phyloP scores from a whole-genome alignment of 208 protist species.

The Leishmania tarentolae region DNA sequence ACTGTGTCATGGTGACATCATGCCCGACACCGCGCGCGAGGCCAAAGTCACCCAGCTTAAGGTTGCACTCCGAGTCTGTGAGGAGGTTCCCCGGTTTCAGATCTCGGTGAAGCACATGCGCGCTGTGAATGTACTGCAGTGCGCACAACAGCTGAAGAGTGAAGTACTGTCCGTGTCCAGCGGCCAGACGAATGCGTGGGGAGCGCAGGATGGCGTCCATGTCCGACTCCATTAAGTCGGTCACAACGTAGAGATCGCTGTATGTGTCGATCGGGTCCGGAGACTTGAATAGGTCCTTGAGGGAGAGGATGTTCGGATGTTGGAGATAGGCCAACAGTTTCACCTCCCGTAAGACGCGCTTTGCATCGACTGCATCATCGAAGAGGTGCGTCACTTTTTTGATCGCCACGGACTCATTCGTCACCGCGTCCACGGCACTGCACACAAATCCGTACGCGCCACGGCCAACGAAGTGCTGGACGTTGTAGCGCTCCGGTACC shows the following conservation, averaged over 20 bases:
- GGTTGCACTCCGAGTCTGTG: conserved; percentile 89
- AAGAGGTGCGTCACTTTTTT: conserved; percentile 98
- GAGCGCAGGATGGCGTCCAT: conserved; percentile 84
- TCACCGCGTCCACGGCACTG: conserved; percentile 66
- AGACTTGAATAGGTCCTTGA: conserved; percentile 73
- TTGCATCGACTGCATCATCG: conserved; percentile 93
- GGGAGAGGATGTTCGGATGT: conserved; percentile 83
- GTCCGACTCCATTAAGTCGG: conserved; percentile 93
- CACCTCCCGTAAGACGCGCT: conserved; percentile 82
- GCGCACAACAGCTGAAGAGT: conserved; percentile 95
- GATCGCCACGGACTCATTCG: conserved; percentile 93
- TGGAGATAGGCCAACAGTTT: conserved; percentile 72
- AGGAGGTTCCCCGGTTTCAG: conserved; percentile 96
- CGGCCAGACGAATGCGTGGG: conserved; percentile 40
- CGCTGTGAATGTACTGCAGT: conserved; percentile 96
- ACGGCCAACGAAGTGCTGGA: conserved; percentile 77
- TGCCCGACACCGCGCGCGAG: conserved; percentile 59
- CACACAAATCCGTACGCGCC: conserved; percentile 92
- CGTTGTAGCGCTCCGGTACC: conserved; percentile 73
- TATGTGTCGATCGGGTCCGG: conserved; percentile 44
- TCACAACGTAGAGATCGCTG: conserved; percentile 87
- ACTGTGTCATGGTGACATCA: conserved; percentile 94
- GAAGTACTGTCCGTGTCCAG: conserved; percentile 94
- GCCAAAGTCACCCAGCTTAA: conserved; percentile 95
- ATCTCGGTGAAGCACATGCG: conserved; percentile 96